phyloP scores from a whole-genome alignment of 2,329 filamentous ascomycete genomes.

The Cladosporium colombiae region DNA sequence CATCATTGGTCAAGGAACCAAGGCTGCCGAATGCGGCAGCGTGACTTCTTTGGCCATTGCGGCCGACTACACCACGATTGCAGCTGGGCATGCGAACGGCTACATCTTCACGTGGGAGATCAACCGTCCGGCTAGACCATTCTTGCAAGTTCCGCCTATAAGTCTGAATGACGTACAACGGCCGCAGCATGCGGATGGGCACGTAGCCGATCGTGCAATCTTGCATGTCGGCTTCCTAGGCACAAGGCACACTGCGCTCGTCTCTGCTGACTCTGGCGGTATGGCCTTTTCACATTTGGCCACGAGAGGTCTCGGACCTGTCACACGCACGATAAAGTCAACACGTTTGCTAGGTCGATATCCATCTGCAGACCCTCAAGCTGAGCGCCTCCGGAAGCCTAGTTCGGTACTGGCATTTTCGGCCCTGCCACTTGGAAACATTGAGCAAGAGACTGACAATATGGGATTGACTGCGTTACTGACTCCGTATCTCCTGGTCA shows the following conservation, averaged over 20 bases:
- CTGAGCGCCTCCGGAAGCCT: constrained; percentile 74
- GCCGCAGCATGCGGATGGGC: constrained; percentile 73
- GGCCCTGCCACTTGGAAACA: constrained; percentile 87
- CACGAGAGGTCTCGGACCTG: constrained; percentile 81
- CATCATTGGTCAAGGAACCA: constrained; percentile 90
- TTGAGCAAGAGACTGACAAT: constrained; percentile 81
- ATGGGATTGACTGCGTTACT: constrained; percentile 93
- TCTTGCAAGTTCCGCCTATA: constrained; percentile 80
- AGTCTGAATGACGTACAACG: constrained; percentile 62
- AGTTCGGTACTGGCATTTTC: constrained; percentile 94
- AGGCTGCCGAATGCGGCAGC: constrained; percentile 87
- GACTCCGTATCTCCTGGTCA: constrained; percentile 91
- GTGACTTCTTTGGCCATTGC: constrained; percentile 87
- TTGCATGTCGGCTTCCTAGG: constrained; percentile 94
- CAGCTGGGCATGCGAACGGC: constrained; percentile 84
- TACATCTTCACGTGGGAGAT: constrained; percentile 98
- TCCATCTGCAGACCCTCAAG: constrained; percentile 65
- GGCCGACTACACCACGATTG: constrained; percentile 89
- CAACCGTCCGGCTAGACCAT: constrained; percentile 76
- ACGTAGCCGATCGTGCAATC: constrained; percentile 74
- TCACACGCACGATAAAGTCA: constrained; percentile 84
- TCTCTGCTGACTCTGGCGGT: constrained; percentile 89
- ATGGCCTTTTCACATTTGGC: constrained; percentile 99
- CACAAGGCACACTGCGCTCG: constrained; percentile 87
- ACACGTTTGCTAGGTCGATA: constrained; percentile 90